Conservation (phyloP, 208 protist genomes). For the Trypanosoma cruzi region DNA sequence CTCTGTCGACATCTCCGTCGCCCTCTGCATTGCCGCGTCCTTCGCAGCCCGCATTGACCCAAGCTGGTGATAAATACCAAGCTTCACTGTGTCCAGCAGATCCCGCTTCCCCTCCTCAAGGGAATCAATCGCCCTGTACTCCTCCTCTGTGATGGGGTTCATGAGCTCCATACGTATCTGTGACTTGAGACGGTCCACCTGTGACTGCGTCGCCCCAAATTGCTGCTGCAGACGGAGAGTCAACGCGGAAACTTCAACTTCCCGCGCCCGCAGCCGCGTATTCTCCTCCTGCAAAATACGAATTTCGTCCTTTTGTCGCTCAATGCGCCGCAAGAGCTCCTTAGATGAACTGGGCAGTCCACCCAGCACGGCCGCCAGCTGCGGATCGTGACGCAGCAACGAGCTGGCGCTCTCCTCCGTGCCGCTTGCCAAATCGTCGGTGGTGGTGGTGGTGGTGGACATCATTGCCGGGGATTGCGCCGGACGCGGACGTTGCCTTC, state of each 20-base stretch:
- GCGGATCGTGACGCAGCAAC: constrained; percentile 7
- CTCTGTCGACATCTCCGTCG: constrained; percentile 57
- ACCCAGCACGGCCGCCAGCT: constrained; percentile 35
- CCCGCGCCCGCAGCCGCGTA: constrained; percentile 56
- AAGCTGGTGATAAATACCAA: constrained; percentile 82
- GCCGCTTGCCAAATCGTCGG: constrained; percentile 17
- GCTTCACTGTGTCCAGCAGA: constrained; percentile 80
- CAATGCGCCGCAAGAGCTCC: constrained; percentile 66
- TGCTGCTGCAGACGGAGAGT: constrained; percentile 77
- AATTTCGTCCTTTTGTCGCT: constrained; percentile 73
- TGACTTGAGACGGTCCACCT: constrained; percentile 81
- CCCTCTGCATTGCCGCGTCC: constrained; percentile 54
- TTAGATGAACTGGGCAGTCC: constrained; percentile 64
- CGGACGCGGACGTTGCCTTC: constrained; percentile 3
- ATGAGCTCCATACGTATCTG: constrained; percentile 70
- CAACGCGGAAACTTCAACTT: constrained; percentile 81
- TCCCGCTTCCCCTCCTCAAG: constrained; percentile 72
- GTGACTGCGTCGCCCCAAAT: constrained; percentile 78
- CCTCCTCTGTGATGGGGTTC: constrained; percentile 73
- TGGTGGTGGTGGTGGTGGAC: constrained; percentile 14
- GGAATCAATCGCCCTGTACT: constrained; percentile 72
- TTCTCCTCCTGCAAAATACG: constrained; percentile 72
- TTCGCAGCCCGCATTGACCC: constrained; percentile 54
- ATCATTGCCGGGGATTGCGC: background rate
- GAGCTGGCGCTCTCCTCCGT: constrained; percentile 23